Evolutionary conservation across 352 stramenopile genomes (phyloP), one percentile per base, ranked within the genome.

Genomic region (Globisporangium lucens): DNA sequence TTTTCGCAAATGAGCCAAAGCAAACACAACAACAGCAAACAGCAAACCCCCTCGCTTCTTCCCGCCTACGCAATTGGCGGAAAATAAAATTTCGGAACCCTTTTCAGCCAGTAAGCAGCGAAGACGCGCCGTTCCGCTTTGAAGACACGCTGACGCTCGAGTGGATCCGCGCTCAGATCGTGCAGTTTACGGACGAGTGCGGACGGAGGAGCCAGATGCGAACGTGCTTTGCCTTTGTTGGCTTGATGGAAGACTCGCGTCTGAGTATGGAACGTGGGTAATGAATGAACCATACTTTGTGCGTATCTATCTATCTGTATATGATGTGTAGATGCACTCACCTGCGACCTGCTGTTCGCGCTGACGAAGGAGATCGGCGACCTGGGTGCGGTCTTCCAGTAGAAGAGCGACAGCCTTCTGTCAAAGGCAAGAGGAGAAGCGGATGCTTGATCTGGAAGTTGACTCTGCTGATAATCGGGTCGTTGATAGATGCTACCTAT

Each of bases 361-460:
- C 74, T 99, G 9, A 82, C 97, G 20, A 94, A 95, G 30, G 96
- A 99, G 79, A 79, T 98, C 1, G 96, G 97, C 52, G 97, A 99
- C 75, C 71, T 99, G 38, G 83, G 82, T 7, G 91, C 97, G 70
- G 75, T 97, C 20, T 94, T 98, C 58, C 96, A 99, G 80, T 99
- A 95, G 94, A 90, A 91, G 59, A 88, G 87, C 17, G 95, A 98
- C 72, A 75, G 89, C 63, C 79, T 82, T 59, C 74, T 27, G 82
- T 87, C 7, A 69, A 81, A 59, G 76, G 65, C 46, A 38, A 17
- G 49, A 43, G n/a, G 4, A 27, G 10, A 5, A 43, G 8, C 17
- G 7, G 7, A 29, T 12, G 24, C 24, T 24, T 24, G 10, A 46
- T 33, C 30, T 33, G 30, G 30, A 46, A 4, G 17, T 46, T 46